A percentile compares a stretch with the other conserved stretches of the same genome.
These are phyloP conservation scores for Phylloporus sp. DNA, from an alignment of 1,284 basidiomycete species.

Conservation along the genomic window DNA sequence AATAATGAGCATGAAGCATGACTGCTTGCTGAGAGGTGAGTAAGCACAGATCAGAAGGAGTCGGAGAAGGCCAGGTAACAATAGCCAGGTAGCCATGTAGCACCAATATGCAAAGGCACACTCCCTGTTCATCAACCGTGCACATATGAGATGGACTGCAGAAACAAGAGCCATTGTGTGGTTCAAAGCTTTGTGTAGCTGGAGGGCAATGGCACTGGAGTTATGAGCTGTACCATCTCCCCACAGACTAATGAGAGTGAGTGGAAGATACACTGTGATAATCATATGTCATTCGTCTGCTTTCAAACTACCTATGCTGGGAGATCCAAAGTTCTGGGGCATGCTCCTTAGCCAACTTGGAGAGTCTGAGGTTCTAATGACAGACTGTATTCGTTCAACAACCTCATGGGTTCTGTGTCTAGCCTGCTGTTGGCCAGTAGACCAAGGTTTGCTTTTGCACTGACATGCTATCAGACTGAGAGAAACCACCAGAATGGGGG, in stretches of 20 bases:
- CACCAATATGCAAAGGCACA: neutral
- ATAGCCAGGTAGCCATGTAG: neutral
- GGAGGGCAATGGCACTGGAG: neutral
- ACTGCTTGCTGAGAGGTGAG: neutral
- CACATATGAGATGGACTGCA: neutral
- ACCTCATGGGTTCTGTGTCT: neutral
- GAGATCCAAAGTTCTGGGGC: neutral
- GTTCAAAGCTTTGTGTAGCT: neutral
- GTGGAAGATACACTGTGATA: neutral
- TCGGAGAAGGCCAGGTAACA: neutral
- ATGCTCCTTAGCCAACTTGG: neutral
- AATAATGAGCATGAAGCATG: neutral
- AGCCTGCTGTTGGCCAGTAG: neutral
- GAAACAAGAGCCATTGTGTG: neutral
- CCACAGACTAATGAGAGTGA: neutral
- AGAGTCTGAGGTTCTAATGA: neutral
- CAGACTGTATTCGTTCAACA: neutral
- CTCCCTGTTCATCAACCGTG: neutral
- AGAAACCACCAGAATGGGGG: neutral
- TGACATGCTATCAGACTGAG: neutral
- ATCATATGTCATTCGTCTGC: neutral
- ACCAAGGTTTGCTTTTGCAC: neutral
- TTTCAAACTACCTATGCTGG: neutral
- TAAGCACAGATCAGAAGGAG: neutral
- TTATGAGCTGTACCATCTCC: neutral